phyloP scores from a whole-genome alignment of 2,329 filamentous ascomycete genomes.

The Exophiala mesophila region DNA sequence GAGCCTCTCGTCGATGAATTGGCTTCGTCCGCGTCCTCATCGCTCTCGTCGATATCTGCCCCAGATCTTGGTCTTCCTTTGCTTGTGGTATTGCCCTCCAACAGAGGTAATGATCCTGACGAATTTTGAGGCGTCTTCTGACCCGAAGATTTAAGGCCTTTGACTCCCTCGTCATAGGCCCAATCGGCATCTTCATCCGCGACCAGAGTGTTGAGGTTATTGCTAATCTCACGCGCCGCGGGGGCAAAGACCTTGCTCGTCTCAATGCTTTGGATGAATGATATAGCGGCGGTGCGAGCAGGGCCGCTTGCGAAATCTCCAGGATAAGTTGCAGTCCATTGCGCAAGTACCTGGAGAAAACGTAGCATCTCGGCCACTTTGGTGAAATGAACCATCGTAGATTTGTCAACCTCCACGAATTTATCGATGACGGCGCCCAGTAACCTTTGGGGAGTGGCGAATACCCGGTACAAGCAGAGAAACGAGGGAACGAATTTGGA shows the following conservation, averaged over 20 bases:
- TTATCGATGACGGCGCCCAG: constrained; percentile 62
- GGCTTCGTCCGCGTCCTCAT: constrained; percentile 23
- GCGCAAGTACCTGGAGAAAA: constrained; percentile 75
- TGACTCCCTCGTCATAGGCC: constrained; percentile 66
- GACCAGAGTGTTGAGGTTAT: constrained; percentile 67
- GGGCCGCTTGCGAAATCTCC: constrained; percentile 82
- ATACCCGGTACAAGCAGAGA: constrained; percentile 88
- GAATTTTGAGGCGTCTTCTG: constrained; percentile 17
- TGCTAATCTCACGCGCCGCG: constrained; percentile 74
- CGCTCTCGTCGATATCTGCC: constrained; percentile 31
- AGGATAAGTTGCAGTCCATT: constrained; percentile 86
- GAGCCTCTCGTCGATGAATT: constrained; percentile 37
- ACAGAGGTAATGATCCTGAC: constrained; percentile 11
- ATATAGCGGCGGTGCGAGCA: constrained; percentile 66
- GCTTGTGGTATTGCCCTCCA: constrained; percentile 6
- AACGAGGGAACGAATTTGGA: constrained; percentile 85
- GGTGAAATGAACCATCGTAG: constrained; percentile 66
- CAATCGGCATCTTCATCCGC: constrained; percentile 92
- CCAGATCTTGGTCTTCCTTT: constrained; percentile 32
- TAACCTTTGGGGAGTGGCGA: constrained; percentile 74
- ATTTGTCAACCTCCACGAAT: constrained; percentile 69
- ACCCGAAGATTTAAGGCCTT: constrained; percentile 2
- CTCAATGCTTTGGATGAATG: constrained; percentile 71
- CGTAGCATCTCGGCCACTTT: constrained; percentile 77
- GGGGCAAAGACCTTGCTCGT: constrained; percentile 76